Evolutionary conservation across 345 rosid species (phyloP), one percentile per base, ranked within the genome.

Genomic region (Eucalyptus albens): DNA sequence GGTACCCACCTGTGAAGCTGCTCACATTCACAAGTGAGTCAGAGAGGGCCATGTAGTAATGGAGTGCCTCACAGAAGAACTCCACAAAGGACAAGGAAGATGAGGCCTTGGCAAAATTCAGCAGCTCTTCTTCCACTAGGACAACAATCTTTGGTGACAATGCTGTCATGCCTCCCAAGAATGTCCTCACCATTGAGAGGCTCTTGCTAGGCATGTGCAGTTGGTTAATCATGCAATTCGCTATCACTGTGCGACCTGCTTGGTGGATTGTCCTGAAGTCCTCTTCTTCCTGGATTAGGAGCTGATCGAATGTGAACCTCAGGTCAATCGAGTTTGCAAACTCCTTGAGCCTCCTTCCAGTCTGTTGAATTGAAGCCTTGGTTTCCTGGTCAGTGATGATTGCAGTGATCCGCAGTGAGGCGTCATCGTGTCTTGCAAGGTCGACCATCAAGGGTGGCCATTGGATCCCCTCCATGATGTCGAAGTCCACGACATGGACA

Each of bases 361-460:
- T 88, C 56, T 89, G 92, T 17, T 62, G 69, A 19, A 89, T 65
- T n/a, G 8, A 5, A 31, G 56, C 87, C 40, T 51, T 19, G 12
- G 69, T 50, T 27, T 90, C 50, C 1, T 7, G 82, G 53, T 87
- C 59, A 5, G 47, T 50, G 45, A 90, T 16, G 5, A 87, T 59
- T 10, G 94, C 91, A 2, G 91, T 91, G 82, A 90, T 59, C 88
- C 51, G 44, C 2, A 90, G 42, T 12, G 86, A 91, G 37, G 59
- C 45, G 1, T 37, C 37, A 14, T 67, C 1, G 5, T 87, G 89
- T 60, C 21, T 56, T 37, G 87, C 88, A 33, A 91, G 92, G 60
- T 92, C 94, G 16, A 87, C 88, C 92, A 90, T 92, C 62, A 92
- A 65, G 11, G 92, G 92, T 1, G 91, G 92, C 91, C 92, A 93